These are phyloP conservation scores for Hirsutella thompsonii DNA, from an alignment of 2,329 filamentous ascomycete genomes.

Conservation along the genomic window DNA sequence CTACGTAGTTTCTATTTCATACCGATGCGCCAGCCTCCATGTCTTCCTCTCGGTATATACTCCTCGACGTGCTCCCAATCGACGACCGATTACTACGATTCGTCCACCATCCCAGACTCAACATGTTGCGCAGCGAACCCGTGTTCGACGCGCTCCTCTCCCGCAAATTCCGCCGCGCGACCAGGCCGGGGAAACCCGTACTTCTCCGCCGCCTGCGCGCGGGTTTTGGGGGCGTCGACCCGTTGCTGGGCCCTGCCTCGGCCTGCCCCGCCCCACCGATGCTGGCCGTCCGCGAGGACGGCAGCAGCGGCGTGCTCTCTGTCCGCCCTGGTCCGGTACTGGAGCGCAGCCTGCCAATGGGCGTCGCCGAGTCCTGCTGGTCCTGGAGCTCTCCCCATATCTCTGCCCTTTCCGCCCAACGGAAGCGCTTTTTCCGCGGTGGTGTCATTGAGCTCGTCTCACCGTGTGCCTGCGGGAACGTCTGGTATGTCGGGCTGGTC, in stretches of 20 bases:
- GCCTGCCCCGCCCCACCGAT: conserved; percentile 14
- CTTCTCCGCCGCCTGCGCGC: conserved; percentile 39
- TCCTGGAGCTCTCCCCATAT: conserved; percentile 87
- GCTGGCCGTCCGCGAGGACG: conserved; percentile 17
- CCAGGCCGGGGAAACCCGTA: conserved; percentile 49
- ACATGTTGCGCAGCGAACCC: conserved; percentile 37
- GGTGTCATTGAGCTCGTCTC: conserved; percentile 25
- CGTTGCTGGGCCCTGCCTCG: conserved; percentile 16
- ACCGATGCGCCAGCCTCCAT: conserved; percentile 4
- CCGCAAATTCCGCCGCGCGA: conserved; percentile 31
- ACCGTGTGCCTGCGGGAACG: conserved; percentile 27
- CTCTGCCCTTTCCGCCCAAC: conserved; percentile 58
- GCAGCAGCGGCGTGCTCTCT: conserved; percentile 27
- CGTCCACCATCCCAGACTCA: conserved; percentile 43
- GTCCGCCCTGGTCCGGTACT: conserved; percentile 31
- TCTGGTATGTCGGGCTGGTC: conserved; percentile 30
- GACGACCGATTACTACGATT: conserved; percentile 5
- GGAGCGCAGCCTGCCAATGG: conserved; percentile 29
- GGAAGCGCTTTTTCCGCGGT: conserved; percentile 33
- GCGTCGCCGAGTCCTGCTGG: conserved; percentile 35
- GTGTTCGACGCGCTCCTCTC: conserved; percentile 29
- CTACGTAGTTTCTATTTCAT: conserved; percentile 3
- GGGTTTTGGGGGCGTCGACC: conserved; percentile 18
- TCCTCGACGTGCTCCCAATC: conserved; percentile 3
- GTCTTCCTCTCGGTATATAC: conserved; percentile 9